Evolutionary conservation across 177 flowering plant species (phyloP).

Genomic region (Vitis hybrid): DNA sequence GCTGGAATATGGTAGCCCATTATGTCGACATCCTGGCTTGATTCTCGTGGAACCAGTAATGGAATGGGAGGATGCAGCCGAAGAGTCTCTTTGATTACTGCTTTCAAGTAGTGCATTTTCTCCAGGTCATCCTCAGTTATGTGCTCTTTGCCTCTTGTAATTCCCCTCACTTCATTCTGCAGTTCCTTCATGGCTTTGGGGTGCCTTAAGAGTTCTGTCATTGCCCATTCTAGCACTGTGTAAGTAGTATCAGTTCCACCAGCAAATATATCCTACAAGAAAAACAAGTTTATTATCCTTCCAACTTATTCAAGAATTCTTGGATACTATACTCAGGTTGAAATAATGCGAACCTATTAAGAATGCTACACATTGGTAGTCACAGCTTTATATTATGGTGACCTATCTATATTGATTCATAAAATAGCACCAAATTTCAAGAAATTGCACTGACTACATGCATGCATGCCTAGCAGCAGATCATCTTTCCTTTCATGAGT

Average conservation of each 20-base stretch:
- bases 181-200: slow-evolving; percentile 30
- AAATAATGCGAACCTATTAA: not conserved
- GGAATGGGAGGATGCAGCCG: slow-evolving; percentile 47
- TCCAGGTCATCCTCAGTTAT: slow-evolving; percentile 29
- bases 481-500: no score
- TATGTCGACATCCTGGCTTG: slow-evolving; percentile 19
- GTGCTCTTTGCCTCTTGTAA: slow-evolving; percentile 4
- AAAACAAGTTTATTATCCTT: not conserved
- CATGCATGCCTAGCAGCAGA: no score
- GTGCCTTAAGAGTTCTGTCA: slow-evolving; percentile 24
- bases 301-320: not conserved
- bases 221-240: slow-evolving; percentile 13
- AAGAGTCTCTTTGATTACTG: slow-evolving; percentile 45
- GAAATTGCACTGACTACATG: no score
- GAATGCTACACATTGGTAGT: no score
- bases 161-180: slow-evolving; percentile 34
- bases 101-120: slow-evolving; percentile 36
- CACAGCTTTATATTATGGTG: no score
- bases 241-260: slow-evolving; percentile 46
- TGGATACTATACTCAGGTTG: no score
- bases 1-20: slow-evolving; percentile 39
- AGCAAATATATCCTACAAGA: slow-evolving; percentile 36
- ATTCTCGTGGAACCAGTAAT: slow-evolving; percentile 24
- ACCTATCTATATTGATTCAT: no score
- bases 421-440: no score